Evolutionary conservation across 2,329 filamentous ascomycete genomes (phyloP).

Genomic region (Phaeosphaeria sp.): DNA sequence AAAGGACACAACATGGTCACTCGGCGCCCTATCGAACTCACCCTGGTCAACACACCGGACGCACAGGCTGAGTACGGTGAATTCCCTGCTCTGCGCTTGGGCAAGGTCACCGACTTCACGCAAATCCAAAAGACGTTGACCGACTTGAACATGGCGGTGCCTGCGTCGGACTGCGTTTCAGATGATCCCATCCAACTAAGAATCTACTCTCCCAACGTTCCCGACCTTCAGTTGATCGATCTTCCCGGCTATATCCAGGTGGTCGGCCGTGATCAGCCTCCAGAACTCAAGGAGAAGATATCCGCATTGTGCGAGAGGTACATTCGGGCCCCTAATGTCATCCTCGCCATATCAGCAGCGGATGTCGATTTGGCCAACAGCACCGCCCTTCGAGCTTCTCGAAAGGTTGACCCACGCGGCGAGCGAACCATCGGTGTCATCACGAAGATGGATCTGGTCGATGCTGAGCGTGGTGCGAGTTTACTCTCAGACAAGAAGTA

Average conservation of each 20-base stretch:
- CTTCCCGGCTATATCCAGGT: conserved; percentile 98
- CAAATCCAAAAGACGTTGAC: conserved; percentile 93
- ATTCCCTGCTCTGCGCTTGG: conserved; percentile 88
- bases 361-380: conserved; percentile 98
- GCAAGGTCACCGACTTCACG: conserved; percentile 88
- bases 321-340: conserved; percentile 94
- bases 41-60: conserved; percentile 91
- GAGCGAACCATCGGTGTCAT: conserved; percentile 98
- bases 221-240: conserved; percentile 94
- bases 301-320: conserved; percentile 97
- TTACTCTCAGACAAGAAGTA: conserved; percentile 92
- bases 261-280: conserved; percentile 85
- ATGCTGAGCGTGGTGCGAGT: conserved; percentile 75
- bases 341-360: conserved; percentile 94
- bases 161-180: conserved; percentile 88
- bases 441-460: conserved; percentile 98
- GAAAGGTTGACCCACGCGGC: conserved; percentile 89
- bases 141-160: conserved; percentile 91
- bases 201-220: conserved; percentile 94
- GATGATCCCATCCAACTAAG: conserved; percentile 96
- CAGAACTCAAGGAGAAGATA: conserved; percentile 94
- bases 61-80: conserved; percentile 90
- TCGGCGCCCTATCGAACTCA: conserved; percentile 91
- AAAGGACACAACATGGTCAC: conserved; percentile 99
- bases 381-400: conserved; percentile 85